phyloP scores from a whole-genome alignment of 768 basidiomycete genomes.

The Leccinum fibrillosum region DNA sequence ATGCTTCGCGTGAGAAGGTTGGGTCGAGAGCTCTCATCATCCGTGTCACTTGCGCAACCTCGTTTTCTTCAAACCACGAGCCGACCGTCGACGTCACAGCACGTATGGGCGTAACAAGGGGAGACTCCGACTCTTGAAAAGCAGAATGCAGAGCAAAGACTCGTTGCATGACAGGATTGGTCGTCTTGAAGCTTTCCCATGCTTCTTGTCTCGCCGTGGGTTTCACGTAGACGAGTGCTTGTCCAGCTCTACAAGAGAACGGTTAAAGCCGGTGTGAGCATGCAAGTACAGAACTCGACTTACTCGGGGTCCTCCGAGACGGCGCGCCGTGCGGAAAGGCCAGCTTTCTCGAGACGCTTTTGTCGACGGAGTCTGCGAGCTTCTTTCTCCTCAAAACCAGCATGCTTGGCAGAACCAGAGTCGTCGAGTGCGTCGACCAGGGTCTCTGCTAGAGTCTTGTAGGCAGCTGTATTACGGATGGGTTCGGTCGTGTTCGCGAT shows the following conservation, averaged over 20 bases:
- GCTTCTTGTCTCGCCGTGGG: constrained; percentile 74
- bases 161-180: constrained; percentile 69
- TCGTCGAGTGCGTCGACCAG: constrained; percentile 92
- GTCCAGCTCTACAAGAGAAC: constrained; percentile 67
- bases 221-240: constrained; percentile 80
- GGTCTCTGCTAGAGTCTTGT: constrained; percentile 87
- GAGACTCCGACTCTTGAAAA: constrained; percentile 93
- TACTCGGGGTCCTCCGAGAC: constrained; percentile 80
- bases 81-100: constrained; percentile 82
- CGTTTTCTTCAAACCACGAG: constrained; percentile 94
- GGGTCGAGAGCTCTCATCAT: constrained; percentile 89
- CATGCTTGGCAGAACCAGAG: constrained; percentile 88
- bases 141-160: constrained; percentile 58
- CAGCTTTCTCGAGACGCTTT: constrained; percentile 79
- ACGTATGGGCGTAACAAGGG: constrained; percentile 77
- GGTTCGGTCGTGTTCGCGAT: constrained; percentile 91
- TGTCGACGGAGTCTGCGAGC: constrained; percentile 79
- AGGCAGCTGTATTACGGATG: constrained; percentile 93
- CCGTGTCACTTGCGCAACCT: constrained; percentile 92
- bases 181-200: constrained; percentile 78
- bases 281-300: constrained; percentile 27
- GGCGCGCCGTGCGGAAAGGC: constrained; percentile 50
- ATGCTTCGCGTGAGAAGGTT: constrained; percentile 77
- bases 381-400: constrained; percentile 95
- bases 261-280: background rate